Evolutionary conservation across 768 basidiomycete genomes (phyloP).

Genomic region (Suillus cothurnatus): DNA sequence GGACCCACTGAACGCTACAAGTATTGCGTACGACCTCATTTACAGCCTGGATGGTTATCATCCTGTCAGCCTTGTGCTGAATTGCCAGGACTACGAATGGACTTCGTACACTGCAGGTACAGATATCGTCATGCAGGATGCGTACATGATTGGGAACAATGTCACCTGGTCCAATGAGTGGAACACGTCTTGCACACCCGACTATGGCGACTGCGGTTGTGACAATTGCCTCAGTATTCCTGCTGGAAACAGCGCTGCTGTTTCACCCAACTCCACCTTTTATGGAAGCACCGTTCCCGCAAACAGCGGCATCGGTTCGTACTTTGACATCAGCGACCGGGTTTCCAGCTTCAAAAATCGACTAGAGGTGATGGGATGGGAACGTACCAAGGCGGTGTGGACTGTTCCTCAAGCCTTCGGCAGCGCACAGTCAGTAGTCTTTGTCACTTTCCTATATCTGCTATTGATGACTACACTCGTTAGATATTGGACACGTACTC

Average conservation of each 20-base stretch:
- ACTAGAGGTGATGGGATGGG: constrained; percentile 66
- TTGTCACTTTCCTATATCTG: constrained; percentile 1
- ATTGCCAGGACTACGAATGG: constrained; percentile 70
- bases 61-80: constrained; percentile 64
- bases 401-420: constrained; percentile 83
- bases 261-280: constrained; percentile 29
- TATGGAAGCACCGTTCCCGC: constrained; percentile 24
- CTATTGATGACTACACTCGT: constrained; percentile 30
- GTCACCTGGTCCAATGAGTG: constrained; percentile 63
- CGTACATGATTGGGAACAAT: constrained; percentile 53
- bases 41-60: constrained; percentile 66
- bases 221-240: constrained; percentile 54
- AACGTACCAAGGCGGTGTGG: constrained; percentile 71
- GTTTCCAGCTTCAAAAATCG: constrained; percentile 68
- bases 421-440: constrained; percentile 34
- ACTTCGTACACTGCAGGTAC: constrained; percentile 58
- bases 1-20: constrained; percentile 62
- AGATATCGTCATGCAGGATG: constrained; percentile 73
- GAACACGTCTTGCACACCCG: constrained; percentile 61
- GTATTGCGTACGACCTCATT: constrained; percentile 55
- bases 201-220: constrained; percentile 76
- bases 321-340: constrained; percentile 67
- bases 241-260: constrained; percentile 42
- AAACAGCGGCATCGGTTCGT: constrained; percentile 37
- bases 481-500: constrained; percentile 62